A percentile compares a stretch with the other conserved stretches of the same genome.
Evolutionary conservation across 441 rosid species (phyloP).

Genomic region (Eutrema salsugineum): DNA sequence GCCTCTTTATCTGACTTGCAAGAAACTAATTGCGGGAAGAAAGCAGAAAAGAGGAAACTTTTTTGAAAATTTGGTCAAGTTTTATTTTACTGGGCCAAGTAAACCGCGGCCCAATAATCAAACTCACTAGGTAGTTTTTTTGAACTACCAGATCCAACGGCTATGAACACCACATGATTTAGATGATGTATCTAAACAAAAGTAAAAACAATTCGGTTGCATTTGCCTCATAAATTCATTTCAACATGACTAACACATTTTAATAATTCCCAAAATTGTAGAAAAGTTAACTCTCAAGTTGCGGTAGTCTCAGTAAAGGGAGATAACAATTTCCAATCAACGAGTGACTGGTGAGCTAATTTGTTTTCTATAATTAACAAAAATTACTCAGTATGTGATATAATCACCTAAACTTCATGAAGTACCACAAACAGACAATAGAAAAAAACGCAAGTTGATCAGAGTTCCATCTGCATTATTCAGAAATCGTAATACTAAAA

Average conservation of each 20-base stretch:
- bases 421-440: not conserved
- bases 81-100: slow-evolving; percentile 18
- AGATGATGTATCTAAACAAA: slow-evolving; percentile 14
- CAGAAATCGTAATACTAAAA: not conserved
- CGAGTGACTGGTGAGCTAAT: slow-evolving; percentile 6
- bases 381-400: not conserved
- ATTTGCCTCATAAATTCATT: too few species aligned
- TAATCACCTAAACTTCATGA: not conserved
- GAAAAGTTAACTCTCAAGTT: not conserved
- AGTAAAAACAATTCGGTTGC: too few species aligned
- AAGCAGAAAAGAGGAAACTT: not conserved
- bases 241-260: not conserved
- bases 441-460: not conserved
- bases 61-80: not conserved
- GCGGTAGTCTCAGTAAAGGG: not conserved
- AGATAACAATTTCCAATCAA: not conserved
- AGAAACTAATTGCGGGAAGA: slow-evolving; percentile 13
- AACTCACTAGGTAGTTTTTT: not conserved
- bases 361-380: not conserved
- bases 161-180: slow-evolving; percentile 12
- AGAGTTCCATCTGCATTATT: slow-evolving; percentile 8
- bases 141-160: slow-evolving; percentile 31
- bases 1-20: not conserved
- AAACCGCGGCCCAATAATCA: not conserved
- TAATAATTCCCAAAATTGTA: not conserved